phyloP scores from a whole-genome alignment of 2,329 filamentous ascomycete genomes.

The Hysterium pulicare region DNA sequence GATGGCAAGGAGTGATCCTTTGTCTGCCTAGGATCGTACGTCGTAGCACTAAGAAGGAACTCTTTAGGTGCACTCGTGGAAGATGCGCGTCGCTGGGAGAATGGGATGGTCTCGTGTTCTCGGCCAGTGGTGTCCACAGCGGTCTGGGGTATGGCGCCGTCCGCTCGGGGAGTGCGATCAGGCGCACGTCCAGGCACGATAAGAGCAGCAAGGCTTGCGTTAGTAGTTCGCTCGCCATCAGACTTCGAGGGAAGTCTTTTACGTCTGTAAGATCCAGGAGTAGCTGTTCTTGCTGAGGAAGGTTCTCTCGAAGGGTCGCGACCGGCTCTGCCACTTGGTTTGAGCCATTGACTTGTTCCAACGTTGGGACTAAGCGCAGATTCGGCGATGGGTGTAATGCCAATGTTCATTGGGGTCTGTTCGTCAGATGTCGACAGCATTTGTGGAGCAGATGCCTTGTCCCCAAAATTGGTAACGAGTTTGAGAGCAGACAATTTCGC shows the following conservation, averaged over 20 bases:
- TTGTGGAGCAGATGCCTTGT: conserved; percentile 45
- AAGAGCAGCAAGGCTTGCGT: conserved; percentile 25
- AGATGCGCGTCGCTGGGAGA: conserved; percentile 29
- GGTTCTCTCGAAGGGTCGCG: conserved; percentile 39
- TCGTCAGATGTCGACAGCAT: conserved; percentile 65
- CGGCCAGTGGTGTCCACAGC: conserved; percentile 38
- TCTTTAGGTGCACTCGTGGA: conserved; percentile 59
- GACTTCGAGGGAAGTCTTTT: conserved; percentile 57
- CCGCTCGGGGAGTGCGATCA: conserved; percentile 26
- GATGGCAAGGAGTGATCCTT: conserved; percentile 56
- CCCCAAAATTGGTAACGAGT: conserved; percentile 82
- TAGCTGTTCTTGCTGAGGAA: conserved; percentile 49
- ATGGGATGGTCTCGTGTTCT: conserved; percentile 40
- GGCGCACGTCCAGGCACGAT: conserved; percentile 25
- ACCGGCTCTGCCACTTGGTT: conserved; percentile 23
- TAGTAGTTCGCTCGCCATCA: conserved; percentile 30
- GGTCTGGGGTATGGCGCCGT: conserved; percentile 26
- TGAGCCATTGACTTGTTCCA: conserved; percentile 36
- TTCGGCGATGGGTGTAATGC: conserved; percentile 80
- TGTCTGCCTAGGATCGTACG: conserved; percentile 27
- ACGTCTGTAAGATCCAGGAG: conserved; percentile 64
- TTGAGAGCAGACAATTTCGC: conserved; percentile 82
- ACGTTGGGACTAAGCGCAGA: conserved; percentile 65
- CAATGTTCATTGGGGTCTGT: conserved; percentile 71
- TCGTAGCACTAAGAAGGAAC: conserved; percentile 37